Percentiles rank a stretch among this genome's conserved stretches.
Evolutionary conservation across 2,329 filamentous ascomycete species (phyloP).

Genomic region (Claviceps digitariae): DNA sequence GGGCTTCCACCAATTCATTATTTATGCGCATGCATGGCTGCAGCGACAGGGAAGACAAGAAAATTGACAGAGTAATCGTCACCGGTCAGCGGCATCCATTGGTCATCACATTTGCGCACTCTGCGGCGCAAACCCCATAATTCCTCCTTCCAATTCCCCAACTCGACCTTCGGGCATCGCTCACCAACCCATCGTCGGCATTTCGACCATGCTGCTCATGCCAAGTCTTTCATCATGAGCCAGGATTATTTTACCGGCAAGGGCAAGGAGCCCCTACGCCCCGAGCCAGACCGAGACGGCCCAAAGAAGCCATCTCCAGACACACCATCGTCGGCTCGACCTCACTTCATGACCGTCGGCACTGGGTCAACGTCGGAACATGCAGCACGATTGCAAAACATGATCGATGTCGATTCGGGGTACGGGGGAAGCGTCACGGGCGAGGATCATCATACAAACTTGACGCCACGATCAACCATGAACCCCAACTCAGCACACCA

Average conservation of each 20-base stretch:
- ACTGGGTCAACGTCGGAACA: constrained; percentile 69
- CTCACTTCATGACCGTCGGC: constrained; percentile 80
- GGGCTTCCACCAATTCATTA: neutral
- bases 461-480: constrained; percentile 2
- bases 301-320: constrained; percentile 12
- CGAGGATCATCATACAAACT: constrained; percentile 34
- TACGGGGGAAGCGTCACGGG: constrained; percentile 71
- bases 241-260: constrained; percentile 44
- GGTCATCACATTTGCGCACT: neutral
- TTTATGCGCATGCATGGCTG: neutral
- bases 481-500: constrained; percentile 33
- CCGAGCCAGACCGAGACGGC: constrained; percentile 17
- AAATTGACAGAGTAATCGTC: neutral
- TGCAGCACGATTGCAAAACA: constrained; percentile 64
- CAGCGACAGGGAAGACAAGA: neutral
- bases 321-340: constrained; percentile 23
- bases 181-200: neutral
- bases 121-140: neutral
- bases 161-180: neutral
- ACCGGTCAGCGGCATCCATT: neutral
- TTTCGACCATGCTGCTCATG: constrained; percentile 22
- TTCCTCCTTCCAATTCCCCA: neutral
- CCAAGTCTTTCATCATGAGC: constrained; percentile 35
- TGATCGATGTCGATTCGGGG: constrained; percentile 79
- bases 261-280: constrained; percentile 31